Base-by-base conservation (phyloP, 305 asterid genomes). In the Solanum hybrid region DNA sequence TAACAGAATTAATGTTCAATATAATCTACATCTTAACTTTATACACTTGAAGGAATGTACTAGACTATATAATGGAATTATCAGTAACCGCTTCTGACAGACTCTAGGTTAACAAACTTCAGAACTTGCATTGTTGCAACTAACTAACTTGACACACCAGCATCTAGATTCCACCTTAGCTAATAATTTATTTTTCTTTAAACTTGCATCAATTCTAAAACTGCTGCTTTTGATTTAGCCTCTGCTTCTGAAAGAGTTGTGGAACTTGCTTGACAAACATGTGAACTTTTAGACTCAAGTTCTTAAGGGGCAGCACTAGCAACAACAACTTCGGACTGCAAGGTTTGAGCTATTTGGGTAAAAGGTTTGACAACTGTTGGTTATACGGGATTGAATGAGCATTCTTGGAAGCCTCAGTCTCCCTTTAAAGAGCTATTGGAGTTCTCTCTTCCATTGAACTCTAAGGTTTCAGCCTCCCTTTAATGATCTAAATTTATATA, bases 141-240 rank as follows among this genome's bases (percentile, higher is more conserved):
- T 17, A 17, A 57, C n/a, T 57, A 57, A 57, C 70, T 57, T 57
- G 70, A 57, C 24, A 57, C 70, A 6, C 10, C 24, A 57, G 4
- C 24, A 6, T 57, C 24, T n/a, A 57, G 2, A 57, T 6, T 57
- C 70, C 70, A 57, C 70, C 70, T 57, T 2, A 57, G n/a, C 70
- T 57, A 57, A 17, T 10, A 57, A 1, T 57, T 57, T 57, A 9
- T 17, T 57, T 3, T 57, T 57, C 70, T 57, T 57, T 57, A 2
- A 57, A 17, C 24, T 57, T 17, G 24, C 10, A 57, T 17, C 29
- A 68, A 68, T 85, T 94, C 96, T 39, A 32, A 31, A 14, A 20
- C 88, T 70, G 78, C 77, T 27, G 73, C 89, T 36, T 93, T 92
- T 20, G 91, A 85, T 89, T 91, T 95, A 26, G 89, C 95, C 72